Evolutionary conservation across 75 land plant species (phyloP).

Genomic region (Selaginella tamariscina): DNA sequence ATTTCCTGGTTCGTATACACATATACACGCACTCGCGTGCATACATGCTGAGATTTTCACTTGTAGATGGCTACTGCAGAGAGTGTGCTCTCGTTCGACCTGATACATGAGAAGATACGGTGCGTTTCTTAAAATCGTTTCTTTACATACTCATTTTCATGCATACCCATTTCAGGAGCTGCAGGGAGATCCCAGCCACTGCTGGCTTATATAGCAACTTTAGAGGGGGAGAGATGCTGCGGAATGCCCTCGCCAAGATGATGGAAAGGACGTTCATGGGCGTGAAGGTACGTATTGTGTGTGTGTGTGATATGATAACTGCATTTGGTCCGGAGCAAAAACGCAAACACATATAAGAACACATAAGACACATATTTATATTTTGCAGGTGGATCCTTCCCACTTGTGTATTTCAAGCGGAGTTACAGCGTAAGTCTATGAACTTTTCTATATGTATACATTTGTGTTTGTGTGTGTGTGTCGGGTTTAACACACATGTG

Average conservation of each 20-base stretch:
- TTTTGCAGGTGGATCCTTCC: conserved; percentile 27
- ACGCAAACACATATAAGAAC: neutral
- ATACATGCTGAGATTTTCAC: neutral
- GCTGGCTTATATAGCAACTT: conserved; percentile 33
- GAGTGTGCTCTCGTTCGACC: conserved; percentile 30
- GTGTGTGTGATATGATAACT: no score
- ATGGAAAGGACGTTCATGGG: conserved; percentile 43
- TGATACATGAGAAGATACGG: conserved; percentile 31
- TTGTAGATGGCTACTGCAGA: conserved; percentile 38
- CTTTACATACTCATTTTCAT: neutral
- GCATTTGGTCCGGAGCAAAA: neutral
- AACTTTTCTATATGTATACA: no score
- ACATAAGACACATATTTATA: neutral
- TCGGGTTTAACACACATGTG: no score
- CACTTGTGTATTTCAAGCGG: conserved; percentile 36
- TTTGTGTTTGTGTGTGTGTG: no score
- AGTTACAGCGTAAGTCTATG: conserved; percentile 30
- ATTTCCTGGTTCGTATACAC: conserved; percentile 20
- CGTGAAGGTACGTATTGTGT: conserved; percentile 18
- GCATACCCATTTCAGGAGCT: conserved; percentile 20
- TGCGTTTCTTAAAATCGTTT: neutral
- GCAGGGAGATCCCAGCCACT: conserved; percentile 30
- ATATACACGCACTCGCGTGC: neutral
- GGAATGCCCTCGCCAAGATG: conserved; percentile 28
- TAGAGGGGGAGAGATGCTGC: conserved; percentile 28